phyloP scores from a whole-genome alignment of 805 yeast species.

The Lipomyces starkeyi region DNA sequence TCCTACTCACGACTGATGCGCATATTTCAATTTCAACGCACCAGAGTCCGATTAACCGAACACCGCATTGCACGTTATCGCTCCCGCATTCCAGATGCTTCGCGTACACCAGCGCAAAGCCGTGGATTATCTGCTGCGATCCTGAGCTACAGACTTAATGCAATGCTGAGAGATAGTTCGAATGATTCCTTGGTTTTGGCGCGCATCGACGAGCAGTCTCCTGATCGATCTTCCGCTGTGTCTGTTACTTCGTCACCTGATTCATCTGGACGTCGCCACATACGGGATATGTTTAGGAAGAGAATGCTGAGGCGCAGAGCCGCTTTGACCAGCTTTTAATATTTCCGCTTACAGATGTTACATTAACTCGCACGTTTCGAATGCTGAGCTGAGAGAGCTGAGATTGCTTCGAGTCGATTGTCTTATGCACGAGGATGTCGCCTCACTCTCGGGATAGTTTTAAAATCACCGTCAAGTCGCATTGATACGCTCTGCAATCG shows the following conservation, averaged over 20 bases:
- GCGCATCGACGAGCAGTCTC: slow-evolving; percentile 2
- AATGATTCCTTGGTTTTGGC: slow-evolving; percentile 5
- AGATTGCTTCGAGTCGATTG: background rate
- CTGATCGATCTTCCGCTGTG: slow-evolving; percentile 7
- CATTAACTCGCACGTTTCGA: background rate
- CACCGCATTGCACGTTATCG: slow-evolving; percentile 5
- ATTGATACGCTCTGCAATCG: too few species aligned
- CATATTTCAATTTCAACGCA: slow-evolving; percentile 8
- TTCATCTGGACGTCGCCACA: background rate
- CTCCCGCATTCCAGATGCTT: slow-evolving; percentile 1
- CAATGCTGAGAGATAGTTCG: slow-evolving; percentile 3
- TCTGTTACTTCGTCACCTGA: background rate
- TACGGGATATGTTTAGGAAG: slow-evolving; percentile 1
- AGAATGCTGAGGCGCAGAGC: background rate
- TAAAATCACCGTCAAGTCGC: background rate
- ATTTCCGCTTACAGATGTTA: background rate
- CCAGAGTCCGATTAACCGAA: slow-evolving; percentile 3
- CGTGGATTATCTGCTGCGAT: slow-evolving; percentile 3
- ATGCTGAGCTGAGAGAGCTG: background rate
- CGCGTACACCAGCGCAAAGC: slow-evolving; percentile 2
- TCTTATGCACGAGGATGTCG: background rate
- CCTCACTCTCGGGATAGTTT: background rate
- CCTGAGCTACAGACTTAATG: slow-evolving; percentile 5
- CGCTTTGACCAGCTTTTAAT: background rate
- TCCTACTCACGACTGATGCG: slow-evolving; percentile 1